These are phyloP conservation scores for Termitomyces sp. DNA, from an alignment of 768 basidiomycete species.

Conservation along the genomic window DNA sequence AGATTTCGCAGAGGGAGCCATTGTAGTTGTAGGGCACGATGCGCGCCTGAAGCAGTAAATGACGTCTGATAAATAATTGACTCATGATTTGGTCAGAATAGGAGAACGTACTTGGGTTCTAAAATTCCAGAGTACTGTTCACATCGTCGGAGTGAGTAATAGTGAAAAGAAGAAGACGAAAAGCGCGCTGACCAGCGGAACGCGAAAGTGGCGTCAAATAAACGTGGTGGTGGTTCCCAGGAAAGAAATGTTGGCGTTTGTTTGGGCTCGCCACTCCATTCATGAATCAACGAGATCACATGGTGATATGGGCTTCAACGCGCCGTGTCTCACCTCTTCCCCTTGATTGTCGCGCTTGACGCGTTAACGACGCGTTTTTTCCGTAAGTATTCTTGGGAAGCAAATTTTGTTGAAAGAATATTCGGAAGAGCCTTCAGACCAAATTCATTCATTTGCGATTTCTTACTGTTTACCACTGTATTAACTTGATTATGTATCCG, in stretches of 20 bases:
- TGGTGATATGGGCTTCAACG: slow-evolving; percentile 15
- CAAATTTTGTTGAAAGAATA: neutral
- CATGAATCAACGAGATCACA: slow-evolving; percentile 26
- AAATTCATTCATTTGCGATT: neutral
- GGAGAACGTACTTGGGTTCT: slow-evolving; percentile 16
- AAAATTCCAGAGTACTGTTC: neutral
- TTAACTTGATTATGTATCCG: neutral
- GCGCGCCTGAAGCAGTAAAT: neutral
- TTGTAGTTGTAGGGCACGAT: slow-evolving; percentile 13
- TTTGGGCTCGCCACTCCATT: slow-evolving; percentile 28
- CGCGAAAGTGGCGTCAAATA: slow-evolving; percentile 29
- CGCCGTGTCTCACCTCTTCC: slow-evolving; percentile 9
- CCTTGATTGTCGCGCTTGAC: slow-evolving; percentile 9
- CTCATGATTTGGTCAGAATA: slow-evolving; percentile 7
- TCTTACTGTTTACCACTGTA: neutral
- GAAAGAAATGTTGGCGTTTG: slow-evolving; percentile 35
- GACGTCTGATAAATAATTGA: neutral
- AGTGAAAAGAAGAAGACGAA: slow-evolving; percentile 3
- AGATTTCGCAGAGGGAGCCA: slow-evolving; percentile 50
- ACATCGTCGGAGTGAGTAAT: neutral
- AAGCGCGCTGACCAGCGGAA: slow-evolving; percentile 19
- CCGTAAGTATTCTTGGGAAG: neutral
- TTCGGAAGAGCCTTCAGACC: neutral
- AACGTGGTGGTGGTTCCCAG: slow-evolving; percentile 42
- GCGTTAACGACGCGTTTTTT: slow-evolving; percentile 14